Percentiles rank a stretch among this genome's conserved stretches.
Conservation (phyloP, 164 flowering plant genomes). For the Houttuynia cordata region DNA sequence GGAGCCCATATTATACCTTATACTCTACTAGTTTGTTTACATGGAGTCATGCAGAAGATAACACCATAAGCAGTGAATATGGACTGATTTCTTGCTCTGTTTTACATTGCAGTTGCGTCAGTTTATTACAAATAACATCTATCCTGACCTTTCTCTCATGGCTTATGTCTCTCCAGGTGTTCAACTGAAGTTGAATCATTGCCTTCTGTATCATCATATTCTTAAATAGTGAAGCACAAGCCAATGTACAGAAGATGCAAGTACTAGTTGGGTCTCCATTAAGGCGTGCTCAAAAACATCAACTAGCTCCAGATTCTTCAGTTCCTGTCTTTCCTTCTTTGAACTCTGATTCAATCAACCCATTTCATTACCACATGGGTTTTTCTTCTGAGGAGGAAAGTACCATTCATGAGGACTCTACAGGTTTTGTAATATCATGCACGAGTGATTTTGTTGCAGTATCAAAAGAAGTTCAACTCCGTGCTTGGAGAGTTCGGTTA, state of each 20-base stretch:
- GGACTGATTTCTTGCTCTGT: neutral
- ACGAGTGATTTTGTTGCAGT: constrained; percentile 82
- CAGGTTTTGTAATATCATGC: constrained; percentile 50
- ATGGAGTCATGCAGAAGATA: too few species aligned
- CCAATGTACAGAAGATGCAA: constrained; percentile 67
- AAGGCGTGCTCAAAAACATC: constrained; percentile 54
- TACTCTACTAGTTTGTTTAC: too few species aligned
- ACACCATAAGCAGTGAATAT: too few species aligned
- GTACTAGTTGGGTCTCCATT: constrained; percentile 70
- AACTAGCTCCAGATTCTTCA: constrained; percentile 35
- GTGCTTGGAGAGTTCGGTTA: constrained; percentile 82
- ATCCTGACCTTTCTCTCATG: neutral
- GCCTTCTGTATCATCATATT: constrained; percentile 53
- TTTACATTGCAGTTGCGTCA: neutral
- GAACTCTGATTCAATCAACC: constrained; percentile 29
- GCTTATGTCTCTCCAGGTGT: constrained; percentile 39
- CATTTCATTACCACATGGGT: constrained; percentile 21
- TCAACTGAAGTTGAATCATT: constrained; percentile 79
- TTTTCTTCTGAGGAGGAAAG: constrained; percentile 26
- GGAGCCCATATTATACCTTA: too few species aligned
- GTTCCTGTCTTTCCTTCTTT: constrained; percentile 41
- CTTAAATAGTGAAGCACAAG: constrained; percentile 31
- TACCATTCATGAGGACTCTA: constrained; percentile 42
- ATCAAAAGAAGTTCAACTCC: constrained; percentile 63
- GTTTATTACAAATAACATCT: neutral